Conservation (phyloP, 345 rosid species). For the Aquilaria malaccensis region DNA sequence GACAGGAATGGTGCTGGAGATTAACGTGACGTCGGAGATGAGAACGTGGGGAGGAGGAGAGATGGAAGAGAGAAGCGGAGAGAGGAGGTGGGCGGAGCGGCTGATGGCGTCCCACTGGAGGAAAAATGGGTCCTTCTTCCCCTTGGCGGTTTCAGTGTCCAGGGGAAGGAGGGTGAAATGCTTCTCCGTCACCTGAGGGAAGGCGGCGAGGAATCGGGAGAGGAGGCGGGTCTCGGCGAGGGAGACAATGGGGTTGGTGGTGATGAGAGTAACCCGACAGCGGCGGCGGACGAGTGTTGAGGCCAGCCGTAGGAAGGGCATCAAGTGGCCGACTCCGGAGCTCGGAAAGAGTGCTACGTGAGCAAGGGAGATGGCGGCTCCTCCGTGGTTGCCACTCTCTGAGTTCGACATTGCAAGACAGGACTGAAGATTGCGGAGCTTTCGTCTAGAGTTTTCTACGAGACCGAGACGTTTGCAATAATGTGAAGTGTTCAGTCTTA, state of each 20-base stretch:
- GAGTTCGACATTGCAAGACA: too few species aligned
- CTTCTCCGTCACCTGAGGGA: conserved; percentile 23
- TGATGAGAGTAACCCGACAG: conserved; percentile 27
- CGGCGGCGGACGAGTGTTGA: conserved; percentile 10
- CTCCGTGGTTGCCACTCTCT: neutral
- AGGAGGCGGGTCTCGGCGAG: conserved; percentile 22
- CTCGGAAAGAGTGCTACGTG: conserved; percentile 27
- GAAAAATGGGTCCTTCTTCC: conserved; percentile 24
- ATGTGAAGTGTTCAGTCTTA: too few species aligned
- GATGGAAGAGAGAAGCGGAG: conserved; percentile 18
- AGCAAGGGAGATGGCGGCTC: neutral
- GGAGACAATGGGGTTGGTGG: conserved; percentile 25
- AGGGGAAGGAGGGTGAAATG: conserved; percentile 23
- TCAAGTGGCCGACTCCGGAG: conserved; percentile 34
- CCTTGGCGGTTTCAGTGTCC: conserved; percentile 1
- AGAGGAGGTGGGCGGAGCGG: conserved; percentile 29
- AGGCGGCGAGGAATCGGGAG: conserved; percentile 15
- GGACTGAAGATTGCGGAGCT: too few species aligned
- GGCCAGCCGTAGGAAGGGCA: conserved; percentile 32
- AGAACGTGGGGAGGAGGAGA: conserved; percentile 23
- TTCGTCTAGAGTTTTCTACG: too few species aligned
- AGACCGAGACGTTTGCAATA: too few species aligned
- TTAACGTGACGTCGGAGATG: conserved; percentile 20
- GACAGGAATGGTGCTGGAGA: conserved; percentile 15
- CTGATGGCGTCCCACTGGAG: conserved; percentile 27